Conservation (phyloP, 2,329 filamentous ascomycete species). For the Salinomyces thailandicus region DNA sequence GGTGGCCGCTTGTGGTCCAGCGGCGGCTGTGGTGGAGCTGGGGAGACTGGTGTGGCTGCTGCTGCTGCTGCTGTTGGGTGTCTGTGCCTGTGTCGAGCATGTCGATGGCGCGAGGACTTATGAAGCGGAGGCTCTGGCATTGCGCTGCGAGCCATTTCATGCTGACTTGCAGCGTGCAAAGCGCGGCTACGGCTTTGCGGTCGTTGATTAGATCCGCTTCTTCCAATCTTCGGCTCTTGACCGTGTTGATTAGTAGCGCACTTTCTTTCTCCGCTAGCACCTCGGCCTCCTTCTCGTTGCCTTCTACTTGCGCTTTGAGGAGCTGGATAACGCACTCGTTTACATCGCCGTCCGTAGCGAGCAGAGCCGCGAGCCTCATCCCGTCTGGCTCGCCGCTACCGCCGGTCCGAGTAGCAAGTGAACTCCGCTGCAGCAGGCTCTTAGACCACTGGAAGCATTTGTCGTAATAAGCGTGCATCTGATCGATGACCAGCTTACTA, state of each 20-base stretch:
- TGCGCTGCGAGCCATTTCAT: conserved; percentile 95
- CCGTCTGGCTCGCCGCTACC: conserved; percentile 1
- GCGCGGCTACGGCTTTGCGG: conserved; percentile 68
- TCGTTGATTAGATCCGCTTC: conserved; percentile 81
- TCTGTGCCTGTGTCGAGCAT: conserved; percentile 39
- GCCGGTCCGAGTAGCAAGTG: conserved; percentile 8
- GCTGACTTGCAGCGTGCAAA: conserved; percentile 88
- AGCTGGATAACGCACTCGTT: conserved; percentile 59
- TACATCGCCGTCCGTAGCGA: conserved; percentile 51
- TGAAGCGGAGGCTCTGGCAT: conserved; percentile 68
- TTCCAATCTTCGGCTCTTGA: conserved; percentile 52
- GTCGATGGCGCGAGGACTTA: conserved; percentile 63
- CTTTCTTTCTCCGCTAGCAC: conserved; percentile 53
- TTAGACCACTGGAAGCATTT: conserved; percentile 88
- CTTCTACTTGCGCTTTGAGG: conserved; percentile 47
- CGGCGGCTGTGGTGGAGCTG: conserved; percentile 51
- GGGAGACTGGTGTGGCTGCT: conserved; percentile 19
- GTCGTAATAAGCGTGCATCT: conserved; percentile 90
- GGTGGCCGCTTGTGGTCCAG: conserved; percentile 65
- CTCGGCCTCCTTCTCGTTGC: conserved; percentile 41
- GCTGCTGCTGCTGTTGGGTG: conserved; percentile 12
- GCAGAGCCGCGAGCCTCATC: conserved; percentile 24
- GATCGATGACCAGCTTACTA: conserved; percentile 78
- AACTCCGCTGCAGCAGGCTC: conserved; percentile 55
- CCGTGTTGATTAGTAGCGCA: conserved; percentile 41